phyloP scores from a whole-genome alignment of 2,329 filamentous ascomycete genomes.

The Colletotrichum sp. region DNA sequence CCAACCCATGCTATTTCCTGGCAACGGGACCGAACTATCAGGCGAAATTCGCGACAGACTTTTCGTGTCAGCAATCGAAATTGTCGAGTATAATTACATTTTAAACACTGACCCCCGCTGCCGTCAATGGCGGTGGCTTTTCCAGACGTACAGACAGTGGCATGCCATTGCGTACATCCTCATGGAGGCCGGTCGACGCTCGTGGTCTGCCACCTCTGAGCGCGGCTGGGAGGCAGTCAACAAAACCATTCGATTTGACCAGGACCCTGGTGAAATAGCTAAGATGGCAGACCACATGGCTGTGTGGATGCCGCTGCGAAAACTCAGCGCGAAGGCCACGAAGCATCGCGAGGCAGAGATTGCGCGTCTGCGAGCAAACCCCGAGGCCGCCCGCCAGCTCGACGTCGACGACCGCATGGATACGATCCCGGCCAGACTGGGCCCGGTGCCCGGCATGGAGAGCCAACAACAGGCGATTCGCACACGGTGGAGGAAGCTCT shows the following conservation, averaged over 20 bases:
- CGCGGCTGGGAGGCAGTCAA: constrained; percentile 54
- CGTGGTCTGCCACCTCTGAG: constrained; percentile 55
- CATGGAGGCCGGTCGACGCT: constrained; percentile 49
- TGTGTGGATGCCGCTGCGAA: constrained; percentile 59
- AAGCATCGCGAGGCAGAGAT: constrained; percentile 58
- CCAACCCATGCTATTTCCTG: constrained; percentile 71
- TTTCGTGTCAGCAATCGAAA: constrained; percentile 75
- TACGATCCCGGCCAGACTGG: constrained; percentile 49
- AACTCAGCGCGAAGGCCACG: constrained; percentile 57
- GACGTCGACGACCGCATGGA: constrained; percentile 54
- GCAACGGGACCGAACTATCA: constrained; percentile 59
- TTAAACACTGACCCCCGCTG: constrained; percentile 63
- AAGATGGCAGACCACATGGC: constrained; percentile 50
- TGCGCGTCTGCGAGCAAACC: constrained; percentile 50
- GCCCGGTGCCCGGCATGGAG: constrained; percentile 51
- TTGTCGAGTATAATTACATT: constrained; percentile 72
- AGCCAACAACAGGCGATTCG: constrained; percentile 48
- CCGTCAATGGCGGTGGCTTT: constrained; percentile 54
- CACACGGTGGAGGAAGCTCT: constrained; percentile 55
- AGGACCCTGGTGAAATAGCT: constrained; percentile 46
- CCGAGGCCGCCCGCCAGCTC: constrained; percentile 52
- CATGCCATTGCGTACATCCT: constrained; percentile 55
- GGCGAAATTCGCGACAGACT: constrained; percentile 71
- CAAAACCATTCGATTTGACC: constrained; percentile 37
- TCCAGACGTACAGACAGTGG: constrained; percentile 57